phyloP scores from a whole-genome alignment of 768 basidiomycete species.

The Holtermannia corniformis region DNA sequence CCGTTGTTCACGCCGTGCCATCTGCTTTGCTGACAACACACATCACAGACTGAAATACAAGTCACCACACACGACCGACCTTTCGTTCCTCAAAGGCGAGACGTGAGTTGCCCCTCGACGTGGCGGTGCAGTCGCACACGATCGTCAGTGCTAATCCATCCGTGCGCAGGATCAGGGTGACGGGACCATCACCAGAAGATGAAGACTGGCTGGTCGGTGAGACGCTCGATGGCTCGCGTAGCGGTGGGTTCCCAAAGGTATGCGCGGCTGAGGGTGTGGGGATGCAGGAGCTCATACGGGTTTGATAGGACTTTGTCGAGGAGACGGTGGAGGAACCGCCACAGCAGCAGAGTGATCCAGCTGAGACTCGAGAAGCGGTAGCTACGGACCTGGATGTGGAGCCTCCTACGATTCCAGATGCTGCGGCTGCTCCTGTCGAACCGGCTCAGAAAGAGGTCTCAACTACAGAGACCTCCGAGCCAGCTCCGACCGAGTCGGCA shows the following conservation, averaged over 20 bases:
- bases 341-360: too few species aligned
- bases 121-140: background rate
- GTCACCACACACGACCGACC: conserved; percentile 38
- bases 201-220: conserved; percentile 41
- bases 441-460: conserved; percentile 1
- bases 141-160: background rate
- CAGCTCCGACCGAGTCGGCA: background rate
- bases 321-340: conserved; percentile 24
- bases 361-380: conserved; percentile 1
- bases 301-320: conserved; percentile 39
- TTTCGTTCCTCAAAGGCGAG: conserved; percentile 39
- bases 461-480: too few species aligned
- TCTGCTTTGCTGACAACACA: background rate
- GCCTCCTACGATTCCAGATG: background rate
- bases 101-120: conserved; percentile 23
- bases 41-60: conserved; percentile 34
- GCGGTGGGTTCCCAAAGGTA: conserved; percentile 40
- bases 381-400: background rate
- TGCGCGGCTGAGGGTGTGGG: background rate
- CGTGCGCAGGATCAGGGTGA: conserved; percentile 33
- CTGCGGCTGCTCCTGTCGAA: conserved; percentile 5
- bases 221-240: conserved; percentile 32
- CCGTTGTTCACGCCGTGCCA: background rate
- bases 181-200: conserved; percentile 33
- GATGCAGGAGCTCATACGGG: background rate